These are phyloP conservation scores for Pseudozyma pruni DNA, from an alignment of 1,284 basidiomycete genomes.

Conservation along the genomic window DNA sequence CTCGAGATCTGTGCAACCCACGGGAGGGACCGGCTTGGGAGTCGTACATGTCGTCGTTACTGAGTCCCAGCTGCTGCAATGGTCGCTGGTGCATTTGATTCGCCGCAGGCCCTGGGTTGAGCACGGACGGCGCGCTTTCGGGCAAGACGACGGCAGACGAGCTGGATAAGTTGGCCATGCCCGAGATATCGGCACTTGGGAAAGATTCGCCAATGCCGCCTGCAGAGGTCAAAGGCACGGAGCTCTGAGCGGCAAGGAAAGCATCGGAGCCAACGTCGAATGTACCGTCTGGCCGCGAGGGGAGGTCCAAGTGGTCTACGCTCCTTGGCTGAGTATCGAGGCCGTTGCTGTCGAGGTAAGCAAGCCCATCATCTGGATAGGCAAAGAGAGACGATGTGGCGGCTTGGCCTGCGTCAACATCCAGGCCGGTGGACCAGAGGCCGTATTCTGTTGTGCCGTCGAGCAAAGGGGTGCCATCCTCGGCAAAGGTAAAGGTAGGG, in stretches of 20 bases:
- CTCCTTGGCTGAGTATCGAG: slow-evolving; percentile 33
- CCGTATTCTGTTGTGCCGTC: slow-evolving; percentile 26
- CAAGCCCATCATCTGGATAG: slow-evolving; percentile 22
- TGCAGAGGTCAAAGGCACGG: not conserved
- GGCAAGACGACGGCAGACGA: slow-evolving; percentile 11
- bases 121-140: slow-evolving; percentile 33
- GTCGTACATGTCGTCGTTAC: slow-evolving; percentile 27
- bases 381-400: slow-evolving; percentile 20
- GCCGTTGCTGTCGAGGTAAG: slow-evolving; percentile 14
- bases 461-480: slow-evolving; percentile 32
- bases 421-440: slow-evolving; percentile 30
- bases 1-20: slow-evolving; percentile 20
- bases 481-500: slow-evolving; percentile 30
- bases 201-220: slow-evolving; percentile 6
- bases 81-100: slow-evolving; percentile 20
- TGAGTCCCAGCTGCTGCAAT: slow-evolving; percentile 16
- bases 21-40: slow-evolving; percentile 47
- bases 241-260: slow-evolving; percentile 10
- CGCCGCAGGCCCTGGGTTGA: slow-evolving; percentile 22
- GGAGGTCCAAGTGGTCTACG: slow-evolving; percentile 19
- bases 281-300: slow-evolving; percentile 16
- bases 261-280: slow-evolving; percentile 18
- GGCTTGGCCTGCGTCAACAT: slow-evolving; percentile 19
- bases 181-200: slow-evolving; percentile 1
- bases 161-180: slow-evolving; percentile 8